phyloP scores from a whole-genome alignment of 176 grass and related monocot species.

The Carex littledalei region DNA sequence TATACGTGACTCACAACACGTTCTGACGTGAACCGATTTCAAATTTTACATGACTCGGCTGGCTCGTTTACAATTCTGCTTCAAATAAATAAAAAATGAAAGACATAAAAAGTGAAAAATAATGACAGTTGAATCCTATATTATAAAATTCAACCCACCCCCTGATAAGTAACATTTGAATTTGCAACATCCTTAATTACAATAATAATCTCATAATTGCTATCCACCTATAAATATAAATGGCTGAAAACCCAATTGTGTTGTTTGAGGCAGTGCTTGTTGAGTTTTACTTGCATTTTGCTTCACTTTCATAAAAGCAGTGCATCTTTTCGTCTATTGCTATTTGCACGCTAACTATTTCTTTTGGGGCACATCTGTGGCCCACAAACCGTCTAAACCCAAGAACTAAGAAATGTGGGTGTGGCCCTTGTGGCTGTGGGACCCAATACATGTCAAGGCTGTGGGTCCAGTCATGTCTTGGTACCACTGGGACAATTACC shows the following conservation, averaged over 20 bases:
- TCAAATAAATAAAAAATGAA: neutral
- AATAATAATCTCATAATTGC: neutral
- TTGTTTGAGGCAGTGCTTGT: neutral
- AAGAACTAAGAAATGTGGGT: slow-evolving; percentile 13
- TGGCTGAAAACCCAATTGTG: neutral
- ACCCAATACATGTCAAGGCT: slow-evolving; percentile 1
- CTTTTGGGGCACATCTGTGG: slow-evolving; percentile 15
- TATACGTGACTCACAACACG: too few relatives aligned
- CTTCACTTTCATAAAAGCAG: slow-evolving; percentile 11
- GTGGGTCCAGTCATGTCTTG: slow-evolving; percentile 13
- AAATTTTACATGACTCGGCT: too few relatives aligned
- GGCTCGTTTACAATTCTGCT: too few relatives aligned
- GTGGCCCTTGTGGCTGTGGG: neutral
- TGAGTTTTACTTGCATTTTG: neutral
- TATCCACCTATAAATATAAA: neutral
- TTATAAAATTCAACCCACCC: neutral
- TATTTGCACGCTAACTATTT: slow-evolving; percentile 7
- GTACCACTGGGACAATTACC: slow-evolving; percentile 20
- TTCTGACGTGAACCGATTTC: too few relatives aligned
- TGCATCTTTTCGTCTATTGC: slow-evolving; percentile 13
- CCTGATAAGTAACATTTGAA: neutral
- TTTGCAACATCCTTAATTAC: neutral
- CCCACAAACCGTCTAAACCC: neutral
- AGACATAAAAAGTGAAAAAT: neutral
- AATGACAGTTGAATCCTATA: neutral